Percentiles rank a stretch among this genome's conserved stretches.
Evolutionary conservation across 805 yeast genomes (phyloP).

Genomic region (Yamadazyma nakazawae): DNA sequence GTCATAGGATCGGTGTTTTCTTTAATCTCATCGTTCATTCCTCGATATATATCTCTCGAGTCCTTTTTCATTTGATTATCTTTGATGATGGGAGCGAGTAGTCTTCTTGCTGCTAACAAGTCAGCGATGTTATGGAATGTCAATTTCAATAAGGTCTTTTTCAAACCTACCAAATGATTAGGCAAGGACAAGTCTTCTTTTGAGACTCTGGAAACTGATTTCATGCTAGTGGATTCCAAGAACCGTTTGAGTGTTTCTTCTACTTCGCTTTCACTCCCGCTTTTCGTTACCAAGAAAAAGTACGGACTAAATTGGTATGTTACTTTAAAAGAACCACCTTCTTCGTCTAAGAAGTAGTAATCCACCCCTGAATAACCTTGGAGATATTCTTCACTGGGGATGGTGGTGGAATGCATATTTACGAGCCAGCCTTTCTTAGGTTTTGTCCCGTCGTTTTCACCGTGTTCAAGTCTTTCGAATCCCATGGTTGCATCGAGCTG

Average conservation of each 20-base stretch:
- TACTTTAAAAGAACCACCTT: slow-evolving; percentile 92
- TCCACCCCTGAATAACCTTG: slow-evolving; percentile 89
- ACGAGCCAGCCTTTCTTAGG: slow-evolving; percentile 82
- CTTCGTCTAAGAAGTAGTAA: slow-evolving; percentile 90
- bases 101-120: slow-evolving; percentile 68
- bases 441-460: slow-evolving; percentile 50
- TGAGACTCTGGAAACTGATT: slow-evolving; percentile 48
- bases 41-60: slow-evolving; percentile 64
- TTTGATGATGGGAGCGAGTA: slow-evolving; percentile 64
- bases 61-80: slow-evolving; percentile 62
- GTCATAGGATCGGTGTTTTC: slow-evolving; percentile 52
- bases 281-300: slow-evolving; percentile 66
- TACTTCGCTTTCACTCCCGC: slow-evolving; percentile 64
- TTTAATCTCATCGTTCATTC: slow-evolving; percentile 38
- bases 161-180: slow-evolving; percentile 81
- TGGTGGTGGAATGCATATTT: slow-evolving; percentile 86
- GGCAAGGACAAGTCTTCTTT: slow-evolving; percentile 82
- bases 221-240: slow-evolving; percentile 59
- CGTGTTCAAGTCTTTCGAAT: slow-evolving; percentile 71
- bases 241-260: slow-evolving; percentile 76
- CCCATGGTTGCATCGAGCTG: slow-evolving; percentile 82
- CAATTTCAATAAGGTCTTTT: slow-evolving; percentile 61
- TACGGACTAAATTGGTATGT: slow-evolving; percentile 85
- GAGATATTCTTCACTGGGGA: slow-evolving; percentile 53
- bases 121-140: slow-evolving; percentile 74